Evolutionary conservation across 1,284 basidiomycete species (phyloP), one percentile per base, ranked within the genome.

Genomic region (Pyrrhoderma noxium): DNA sequence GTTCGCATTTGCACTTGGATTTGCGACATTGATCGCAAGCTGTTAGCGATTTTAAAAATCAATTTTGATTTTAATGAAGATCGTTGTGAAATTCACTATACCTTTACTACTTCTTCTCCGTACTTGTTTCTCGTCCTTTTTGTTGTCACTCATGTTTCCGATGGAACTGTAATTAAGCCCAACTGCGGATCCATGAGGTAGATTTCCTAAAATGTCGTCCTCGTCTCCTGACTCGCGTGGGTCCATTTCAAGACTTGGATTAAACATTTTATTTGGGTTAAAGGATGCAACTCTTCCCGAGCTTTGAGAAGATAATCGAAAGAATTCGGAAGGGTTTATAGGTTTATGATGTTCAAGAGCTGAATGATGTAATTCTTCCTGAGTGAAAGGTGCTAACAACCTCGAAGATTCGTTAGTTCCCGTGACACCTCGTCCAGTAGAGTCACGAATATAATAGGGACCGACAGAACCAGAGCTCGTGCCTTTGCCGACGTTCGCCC

Each of bases 81-180:
- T 23, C 19, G 34, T 2, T 23, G 18, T 8, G 25, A 46, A 21
- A 23, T 27, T 13, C 11, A 41, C 31, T 27, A 18, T 56, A 76
- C 82, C 81, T 76, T 87, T 88, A 63, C 82, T 85, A 60, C 85
- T 79, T 52, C 78, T 63, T 51, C 82, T 70, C 47, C 83, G 70
- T 45, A 86, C 65, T 52, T 74, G 62, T 61, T 78, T 79, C 47
- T 79, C 79, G 4, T 65, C 59, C 42, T 66, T 59, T 37, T 62
- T 62, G 22, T 35, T 40, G 18, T 22, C 31, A 21, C 41, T 25
- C 27, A 27, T 23, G 23, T 18, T 11, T 18, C 27, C 16, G 2
- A 21, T 27, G 11, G 36, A 16, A 27, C 34, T 25, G 14, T 19
- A 16, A 40, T 22, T 25, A 13, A 31, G 22, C 5, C 19, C 36